Evolutionary conservation across 345 rosid genomes (phyloP).

Genomic region (Bruguiera gymnorhiza): DNA sequence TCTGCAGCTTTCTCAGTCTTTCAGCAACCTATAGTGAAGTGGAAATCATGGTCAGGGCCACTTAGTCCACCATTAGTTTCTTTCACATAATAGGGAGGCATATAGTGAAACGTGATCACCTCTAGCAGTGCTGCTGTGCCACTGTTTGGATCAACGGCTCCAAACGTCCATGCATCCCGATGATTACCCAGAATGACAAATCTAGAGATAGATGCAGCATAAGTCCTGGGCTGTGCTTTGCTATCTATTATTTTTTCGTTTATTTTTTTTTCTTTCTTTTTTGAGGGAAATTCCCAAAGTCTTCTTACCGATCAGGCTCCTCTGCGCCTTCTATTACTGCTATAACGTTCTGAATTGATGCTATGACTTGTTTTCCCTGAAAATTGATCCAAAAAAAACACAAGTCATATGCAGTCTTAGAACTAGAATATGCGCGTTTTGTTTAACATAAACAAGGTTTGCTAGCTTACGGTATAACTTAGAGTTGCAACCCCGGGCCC

Average conservation of each 20-base stretch:
- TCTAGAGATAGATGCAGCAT: conserved; percentile 29
- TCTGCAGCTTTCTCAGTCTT: conserved; percentile 58
- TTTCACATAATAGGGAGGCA: not conserved
- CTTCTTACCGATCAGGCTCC: conserved; percentile 75
- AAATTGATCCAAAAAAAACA: conserved; percentile 8
- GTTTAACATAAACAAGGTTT: conserved; percentile 6
- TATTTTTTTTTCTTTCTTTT: no score
- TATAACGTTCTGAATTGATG: conserved; percentile 71
- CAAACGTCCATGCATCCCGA: conserved; percentile 92
- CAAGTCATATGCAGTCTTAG: not conserved
- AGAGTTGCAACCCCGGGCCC: conserved; percentile 70
- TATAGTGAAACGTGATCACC: conserved; percentile 30
- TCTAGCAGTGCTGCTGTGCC: conserved; percentile 80
- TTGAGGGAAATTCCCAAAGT: not conserved
- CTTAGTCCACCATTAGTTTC: not conserved
- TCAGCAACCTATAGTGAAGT: conserved; percentile 46
- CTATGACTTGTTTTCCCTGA: conserved; percentile 62
- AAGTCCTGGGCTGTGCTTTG: not conserved
- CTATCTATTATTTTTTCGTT: not conserved
- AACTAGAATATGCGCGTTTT: not conserved
- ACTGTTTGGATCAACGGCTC: conserved; percentile 89
- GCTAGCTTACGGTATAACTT: conserved; percentile 49
- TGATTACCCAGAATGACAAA: conserved; percentile 78
- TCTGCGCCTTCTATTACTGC: conserved; percentile 69
- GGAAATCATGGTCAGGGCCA: conserved; percentile 7